Evolutionary conservation across 2,329 filamentous ascomycete species (phyloP), one percentile per base, ranked within the genome.

Genomic region (Claviceps maximensis): DNA sequence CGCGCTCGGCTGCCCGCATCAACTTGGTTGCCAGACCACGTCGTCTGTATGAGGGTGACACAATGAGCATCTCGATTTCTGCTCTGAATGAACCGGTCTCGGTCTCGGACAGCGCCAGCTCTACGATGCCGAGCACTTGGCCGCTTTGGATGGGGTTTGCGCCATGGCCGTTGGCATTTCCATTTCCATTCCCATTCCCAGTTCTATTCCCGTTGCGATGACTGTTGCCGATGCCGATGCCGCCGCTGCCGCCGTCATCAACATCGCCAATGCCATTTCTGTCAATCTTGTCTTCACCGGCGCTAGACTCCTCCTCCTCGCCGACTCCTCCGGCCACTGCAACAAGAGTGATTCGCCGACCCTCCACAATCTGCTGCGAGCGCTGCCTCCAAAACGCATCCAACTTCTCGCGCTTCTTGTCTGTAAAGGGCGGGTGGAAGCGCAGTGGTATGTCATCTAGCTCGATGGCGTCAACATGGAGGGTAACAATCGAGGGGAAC

Each of bases 51-150:
- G 27, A 48, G 2, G 56, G 36, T 19, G 54, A 56, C 9, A 57
- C 56, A 46, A 54, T 57, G 21, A 57, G 38, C 54, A 57, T 52
- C 54, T 57, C 55, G 9, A 57, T n/a, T 10, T 54, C 51, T 3
- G 44, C 54, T 10, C 55, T 41, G 25, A 55, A 55, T 3, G 55
- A 49, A 3, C 55, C 55, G 25, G 55, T 54, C n/a, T 57, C 55
- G 9, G 48, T 51, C 4, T 51, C 49, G 4, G 51, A 42, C 49
- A 54, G 51, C 21, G 48, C 51, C 21, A 57, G 47, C 33, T 55
- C 55, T 17, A 55, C 25, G 17, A 57, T 31, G 36, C 55, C 55
- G 1, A 47, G 53, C 0, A 55, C 19, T 2, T 53, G 40, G 12
- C 2, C 10, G 2, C 23, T n/a, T 15, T 25, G 41, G 41, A 10